Evolutionary conservation across 2,329 filamentous ascomycete species (phyloP).

Genomic region (Hortaea werneckii): DNA sequence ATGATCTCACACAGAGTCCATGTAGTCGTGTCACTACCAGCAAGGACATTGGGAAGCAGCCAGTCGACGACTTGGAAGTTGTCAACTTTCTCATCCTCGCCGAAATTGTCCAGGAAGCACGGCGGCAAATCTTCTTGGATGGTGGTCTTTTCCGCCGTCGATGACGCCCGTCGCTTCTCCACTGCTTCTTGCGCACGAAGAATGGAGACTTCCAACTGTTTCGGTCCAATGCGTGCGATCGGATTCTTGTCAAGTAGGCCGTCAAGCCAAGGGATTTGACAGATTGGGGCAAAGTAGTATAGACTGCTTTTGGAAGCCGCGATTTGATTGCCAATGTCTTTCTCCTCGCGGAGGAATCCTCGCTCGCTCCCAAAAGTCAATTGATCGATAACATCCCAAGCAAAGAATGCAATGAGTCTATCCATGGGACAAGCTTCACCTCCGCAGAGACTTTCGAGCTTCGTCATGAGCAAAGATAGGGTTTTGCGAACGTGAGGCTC

Average conservation of each 20-base stretch:
- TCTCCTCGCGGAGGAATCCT: slow-evolving; percentile 6
- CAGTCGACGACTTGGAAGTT: slow-evolving; percentile 4
- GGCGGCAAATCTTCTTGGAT: too few relatives aligned
- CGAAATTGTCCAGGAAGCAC: too few relatives aligned
- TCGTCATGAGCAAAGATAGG: not conserved
- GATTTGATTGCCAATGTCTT: slow-evolving; percentile 5
- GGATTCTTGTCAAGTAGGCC: slow-evolving; percentile 4
- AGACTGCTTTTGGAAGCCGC: slow-evolving; percentile 2
- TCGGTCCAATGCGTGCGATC: slow-evolving; percentile 2
- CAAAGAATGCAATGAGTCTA: not conserved
- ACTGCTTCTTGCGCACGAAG: too few relatives aligned
- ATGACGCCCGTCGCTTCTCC: too few relatives aligned
- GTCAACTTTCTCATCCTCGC: slow-evolving; percentile 8
- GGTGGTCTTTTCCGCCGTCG: too few relatives aligned
- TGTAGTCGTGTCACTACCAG: slow-evolving; percentile 28
- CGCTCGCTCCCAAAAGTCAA: not conserved
- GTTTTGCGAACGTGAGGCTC: slow-evolving; percentile 1
- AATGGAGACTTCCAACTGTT: not conserved
- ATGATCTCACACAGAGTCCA: slow-evolving; percentile 26
- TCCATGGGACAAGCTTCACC: slow-evolving; percentile 1
- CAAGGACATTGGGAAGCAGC: slow-evolving; percentile 37
- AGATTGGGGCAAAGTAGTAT: slow-evolving; percentile 2
- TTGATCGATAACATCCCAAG: slow-evolving; percentile 2
- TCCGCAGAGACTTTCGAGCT: not conserved
- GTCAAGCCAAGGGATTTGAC: slow-evolving; percentile 4